A percentile compares a stretch with the other conserved stretches of the same genome.
Conservation (phyloP, 148 eudicot species). For the Vaccinium corymbosum region DNA sequence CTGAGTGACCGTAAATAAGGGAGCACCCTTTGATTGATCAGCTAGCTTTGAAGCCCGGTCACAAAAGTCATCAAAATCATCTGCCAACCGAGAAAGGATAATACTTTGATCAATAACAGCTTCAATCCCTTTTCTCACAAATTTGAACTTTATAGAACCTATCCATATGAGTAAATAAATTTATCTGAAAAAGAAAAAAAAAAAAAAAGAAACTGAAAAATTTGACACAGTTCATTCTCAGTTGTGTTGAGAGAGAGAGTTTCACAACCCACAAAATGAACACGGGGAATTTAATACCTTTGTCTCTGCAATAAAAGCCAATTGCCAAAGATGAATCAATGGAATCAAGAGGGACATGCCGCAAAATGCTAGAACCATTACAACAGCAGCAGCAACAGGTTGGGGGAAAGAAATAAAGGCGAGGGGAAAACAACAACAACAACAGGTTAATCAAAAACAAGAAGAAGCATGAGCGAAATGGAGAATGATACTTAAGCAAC, state of each 20-base stretch:
- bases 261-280: background rate
- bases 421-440: background rate
- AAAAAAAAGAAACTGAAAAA: no score
- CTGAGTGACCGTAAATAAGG: conserved; percentile 63
- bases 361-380: conserved; percentile 45
- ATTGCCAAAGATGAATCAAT: conserved; percentile 91
- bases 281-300: conserved; percentile 41
- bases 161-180: background rate
- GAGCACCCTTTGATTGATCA: conserved; percentile 76
- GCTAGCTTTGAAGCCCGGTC: conserved; percentile 62
- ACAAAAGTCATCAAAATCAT: conserved; percentile 79
- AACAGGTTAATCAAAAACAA: background rate
- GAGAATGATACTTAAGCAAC: background rate
- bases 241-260: background rate
- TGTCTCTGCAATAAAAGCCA: conserved; percentile 85
- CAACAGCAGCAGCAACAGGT: conserved; percentile 15
- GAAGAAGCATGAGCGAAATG: conserved; percentile 6
- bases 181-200: background rate
- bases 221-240: background rate
- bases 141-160: background rate
- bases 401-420: background rate
- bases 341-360: conserved; percentile 71
- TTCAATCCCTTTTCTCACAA: background rate
- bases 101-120: background rate
- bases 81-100: conserved; percentile 27